Conservation (phyloP, 2,329 filamentous ascomycete genomes). For the Trichoderma afroharzianum region DNA sequence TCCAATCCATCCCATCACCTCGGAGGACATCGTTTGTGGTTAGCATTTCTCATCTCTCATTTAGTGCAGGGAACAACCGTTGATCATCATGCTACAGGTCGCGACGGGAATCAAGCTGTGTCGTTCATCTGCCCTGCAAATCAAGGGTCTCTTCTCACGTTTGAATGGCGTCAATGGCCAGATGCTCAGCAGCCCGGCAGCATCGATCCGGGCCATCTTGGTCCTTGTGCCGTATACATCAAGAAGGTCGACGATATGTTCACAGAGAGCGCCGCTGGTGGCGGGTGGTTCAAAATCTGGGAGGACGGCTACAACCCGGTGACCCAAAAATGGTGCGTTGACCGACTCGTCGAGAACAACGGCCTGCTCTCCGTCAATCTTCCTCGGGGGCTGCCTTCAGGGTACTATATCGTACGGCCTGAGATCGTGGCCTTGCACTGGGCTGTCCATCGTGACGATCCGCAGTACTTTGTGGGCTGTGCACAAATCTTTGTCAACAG, state of each 20-base stretch:
- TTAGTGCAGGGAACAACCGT: not conserved
- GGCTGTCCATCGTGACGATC: slow-evolving; percentile 49
- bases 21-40: slow-evolving; percentile 69
- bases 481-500: slow-evolving; percentile 63
- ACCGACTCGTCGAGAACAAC: slow-evolving; percentile 61
- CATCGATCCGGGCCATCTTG: slow-evolving; percentile 60
- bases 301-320: slow-evolving; percentile 60
- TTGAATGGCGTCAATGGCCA: slow-evolving; percentile 63
- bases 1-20: slow-evolving; percentile 56
- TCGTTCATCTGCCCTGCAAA: slow-evolving; percentile 46
- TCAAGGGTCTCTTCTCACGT: slow-evolving; percentile 57
- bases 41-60: slow-evolving; percentile 27
- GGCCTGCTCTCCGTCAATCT: slow-evolving; percentile 61
- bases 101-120: slow-evolving; percentile 42
- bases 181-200: slow-evolving; percentile 50
- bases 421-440: slow-evolving; percentile 68
- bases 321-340: slow-evolving; percentile 63
- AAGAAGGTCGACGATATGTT: slow-evolving; percentile 62
- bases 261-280: slow-evolving; percentile 51
- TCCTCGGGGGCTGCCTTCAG: slow-evolving; percentile 57
- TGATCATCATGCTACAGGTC: slow-evolving; percentile 31
- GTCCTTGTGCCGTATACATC: slow-evolving; percentile 70
- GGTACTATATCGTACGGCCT: slow-evolving; percentile 68
- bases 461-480: slow-evolving; percentile 73
- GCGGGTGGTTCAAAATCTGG: slow-evolving; percentile 78